phyloP scores from a whole-genome alignment of 2,329 filamentous ascomycete genomes.

The Fonsecaea multimorphosa region DNA sequence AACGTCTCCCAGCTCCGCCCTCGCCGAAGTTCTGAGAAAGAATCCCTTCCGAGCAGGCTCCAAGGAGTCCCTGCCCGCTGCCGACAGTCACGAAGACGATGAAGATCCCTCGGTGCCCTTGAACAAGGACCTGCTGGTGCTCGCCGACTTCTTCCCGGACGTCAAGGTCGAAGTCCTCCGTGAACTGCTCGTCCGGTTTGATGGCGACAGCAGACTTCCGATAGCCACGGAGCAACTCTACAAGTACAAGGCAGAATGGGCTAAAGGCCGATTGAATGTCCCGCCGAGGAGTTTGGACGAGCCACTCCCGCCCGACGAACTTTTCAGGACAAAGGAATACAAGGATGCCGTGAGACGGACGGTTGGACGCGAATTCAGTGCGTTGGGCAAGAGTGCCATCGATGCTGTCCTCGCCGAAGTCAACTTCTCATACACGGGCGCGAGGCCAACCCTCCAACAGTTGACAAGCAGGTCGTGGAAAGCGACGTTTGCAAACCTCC shows the following conservation, averaged over 20 bases:
- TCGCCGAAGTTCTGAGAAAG: constrained; percentile 52
- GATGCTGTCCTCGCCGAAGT: constrained; percentile 56
- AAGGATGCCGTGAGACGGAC: constrained; percentile 48
- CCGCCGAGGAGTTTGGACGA: constrained; percentile 39
- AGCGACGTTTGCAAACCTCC: constrained; percentile 51
- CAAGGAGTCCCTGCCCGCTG: constrained; percentile 19
- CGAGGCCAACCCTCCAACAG: constrained; percentile 52
- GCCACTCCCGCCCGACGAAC: constrained; percentile 49
- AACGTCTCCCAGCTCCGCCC: constrained; percentile 45
- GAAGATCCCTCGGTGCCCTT: constrained; percentile 48
- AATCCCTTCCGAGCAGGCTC: constrained; percentile 49
- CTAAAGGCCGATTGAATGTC: constrained; percentile 54
- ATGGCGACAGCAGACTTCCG: constrained; percentile 54
- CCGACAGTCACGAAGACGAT: constrained; percentile 39
- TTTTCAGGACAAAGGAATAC: constrained; percentile 53
- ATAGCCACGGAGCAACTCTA: constrained; percentile 56
- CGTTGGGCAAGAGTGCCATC: constrained; percentile 51
- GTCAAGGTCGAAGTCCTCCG: constrained; percentile 56
- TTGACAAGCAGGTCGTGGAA: constrained; percentile 53
- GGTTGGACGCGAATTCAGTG: constrained; percentile 53
- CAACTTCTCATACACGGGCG: constrained; percentile 54
- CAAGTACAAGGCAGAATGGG: constrained; percentile 55
- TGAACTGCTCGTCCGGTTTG: constrained; percentile 54
- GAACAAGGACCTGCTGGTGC: constrained; percentile 50
- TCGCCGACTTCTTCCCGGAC: constrained; percentile 54